Base-by-base conservation (phyloP, 2,329 filamentous ascomycete species). In the Fusarium sp. region DNA sequence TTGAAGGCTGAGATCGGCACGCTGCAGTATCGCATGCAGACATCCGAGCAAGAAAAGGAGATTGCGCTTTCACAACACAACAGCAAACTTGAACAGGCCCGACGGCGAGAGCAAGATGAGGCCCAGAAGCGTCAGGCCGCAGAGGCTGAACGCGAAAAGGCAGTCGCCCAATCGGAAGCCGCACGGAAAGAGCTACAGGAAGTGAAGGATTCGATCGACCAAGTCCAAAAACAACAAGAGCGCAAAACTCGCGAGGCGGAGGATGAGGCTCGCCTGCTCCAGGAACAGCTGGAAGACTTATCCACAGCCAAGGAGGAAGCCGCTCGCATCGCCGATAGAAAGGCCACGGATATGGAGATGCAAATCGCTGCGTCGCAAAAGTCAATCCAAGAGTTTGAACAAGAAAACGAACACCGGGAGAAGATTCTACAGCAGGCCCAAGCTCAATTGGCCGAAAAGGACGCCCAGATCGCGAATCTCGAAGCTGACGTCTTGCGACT, bases 1-100 rank as follows among this genome's bases (percentile, higher is more conserved):
- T 82, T 98, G 23, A 93, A 94, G 71, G 92, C 94, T 2, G 92
- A 97, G 75, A 81, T 98, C 37, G 95, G 93, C 60, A 91, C 92
- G 0, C 80, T 97, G 46, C 89, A 88, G 60, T 99, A 97, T 77
- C 92, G 94, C 55, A 83, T 97, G 65, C 91, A 93, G 70, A 94
- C 91, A 15, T 80, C 91, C 49, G 93, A 94, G 69, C 92, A 97
- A 67, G 94, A 98, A 71, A 89, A 91, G 67, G 92, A 96, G 54
- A 84, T 97, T 69, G 81, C 88, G 43, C 83, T 87, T 9, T 81
- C 97, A 14, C 88, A 92, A 60, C 90, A 95, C 67, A 89, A 92
- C 64, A 90, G 91, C 68, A 94, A 97, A 70, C 76, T 97, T 19
- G 87, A 94, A 60, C 92, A 96, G 52, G 83, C 89, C 2, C 88